Evolutionary conservation across 805 yeast genomes (phyloP).

Genomic region (Saccharomyces jurei): DNA sequence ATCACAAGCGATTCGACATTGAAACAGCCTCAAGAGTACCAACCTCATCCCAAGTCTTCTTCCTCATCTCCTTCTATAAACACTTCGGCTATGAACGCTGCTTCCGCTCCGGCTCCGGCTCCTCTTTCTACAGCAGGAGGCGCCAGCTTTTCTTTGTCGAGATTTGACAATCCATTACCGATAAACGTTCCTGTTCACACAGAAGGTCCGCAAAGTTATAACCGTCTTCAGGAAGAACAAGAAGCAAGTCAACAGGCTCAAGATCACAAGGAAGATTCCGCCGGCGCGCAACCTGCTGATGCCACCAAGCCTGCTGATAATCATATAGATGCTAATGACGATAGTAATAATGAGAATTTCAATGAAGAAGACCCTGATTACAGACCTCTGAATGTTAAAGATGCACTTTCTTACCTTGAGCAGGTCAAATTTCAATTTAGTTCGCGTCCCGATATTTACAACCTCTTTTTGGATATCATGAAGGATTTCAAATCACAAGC

Average conservation of each 20-base stretch:
- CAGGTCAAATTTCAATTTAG: constrained; percentile 91
- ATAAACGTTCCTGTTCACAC: not conserved
- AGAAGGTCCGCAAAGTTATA: not conserved
- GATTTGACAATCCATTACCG: not conserved
- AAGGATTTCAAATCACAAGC: constrained; percentile 95
- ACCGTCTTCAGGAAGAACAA: not conserved
- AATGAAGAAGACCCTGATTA: constrained; percentile 31
- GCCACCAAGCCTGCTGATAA: not conserved
- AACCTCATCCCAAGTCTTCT: constrained; percentile 25
- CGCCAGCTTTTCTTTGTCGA: not conserved
- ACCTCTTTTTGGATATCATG: constrained; percentile 94
- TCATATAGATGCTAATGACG: not conserved
- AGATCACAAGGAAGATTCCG: not conserved
- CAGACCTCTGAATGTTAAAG: constrained; percentile 88
- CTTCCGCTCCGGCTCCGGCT: not conserved
- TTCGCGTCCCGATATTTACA: constrained; percentile 90
- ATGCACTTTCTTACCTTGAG: constrained; percentile 89
- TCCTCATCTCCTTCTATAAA: constrained; percentile 22
- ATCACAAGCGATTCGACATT: not conserved
- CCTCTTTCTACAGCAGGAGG: not conserved
- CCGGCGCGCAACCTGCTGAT: not conserved
- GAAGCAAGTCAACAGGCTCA: not conserved
- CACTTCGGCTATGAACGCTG: not conserved
- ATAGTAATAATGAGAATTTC: constrained; percentile 1
- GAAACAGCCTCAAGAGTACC: constrained; percentile 4